These are phyloP conservation scores for Tetrahymena borealis DNA, from an alignment of 73 alveolate species.

Conservation along the genomic window DNA sequence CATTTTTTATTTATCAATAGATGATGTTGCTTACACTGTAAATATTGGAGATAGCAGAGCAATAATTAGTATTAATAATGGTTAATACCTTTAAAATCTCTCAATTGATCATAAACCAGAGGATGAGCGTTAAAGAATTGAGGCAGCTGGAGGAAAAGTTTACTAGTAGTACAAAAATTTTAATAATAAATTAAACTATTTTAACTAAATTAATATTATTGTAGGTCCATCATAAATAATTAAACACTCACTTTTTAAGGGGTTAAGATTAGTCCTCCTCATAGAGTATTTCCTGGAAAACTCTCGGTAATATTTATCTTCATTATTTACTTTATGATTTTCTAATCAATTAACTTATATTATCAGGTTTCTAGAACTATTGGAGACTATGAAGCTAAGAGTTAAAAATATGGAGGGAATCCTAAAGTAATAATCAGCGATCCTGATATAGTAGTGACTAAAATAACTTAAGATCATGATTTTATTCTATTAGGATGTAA, in stretches of 20 bases:
- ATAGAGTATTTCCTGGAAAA: constrained; percentile 63
- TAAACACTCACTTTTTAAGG: constrained; percentile 8
- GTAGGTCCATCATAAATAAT: background rate
- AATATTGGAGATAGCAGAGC: constrained; percentile 93
- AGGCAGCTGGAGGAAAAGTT: constrained; percentile 77
- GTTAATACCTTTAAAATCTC: constrained; percentile 45
- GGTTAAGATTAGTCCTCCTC: constrained; percentile 45
- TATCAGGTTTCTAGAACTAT: constrained; percentile 68
- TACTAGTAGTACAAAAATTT: background rate
- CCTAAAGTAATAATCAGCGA: constrained; percentile 47
- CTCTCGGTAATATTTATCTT: constrained; percentile 38
- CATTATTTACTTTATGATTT: background rate
- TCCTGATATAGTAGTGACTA: constrained; percentile 65
- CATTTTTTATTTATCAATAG: background rate
- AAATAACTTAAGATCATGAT: constrained; percentile 61
- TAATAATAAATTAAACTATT: background rate
- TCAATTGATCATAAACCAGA: constrained; percentile 88
- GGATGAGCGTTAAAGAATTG: constrained; percentile 65
- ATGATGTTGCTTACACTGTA: constrained; percentile 67
- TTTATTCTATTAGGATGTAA: constrained; percentile 69
- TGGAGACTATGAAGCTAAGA: constrained; percentile 71
- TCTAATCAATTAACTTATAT: background rate
- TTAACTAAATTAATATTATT: background rate
- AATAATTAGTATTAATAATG: constrained; percentile 59
- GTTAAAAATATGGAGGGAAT: constrained; percentile 45